Evolutionary conservation across 208 protist species (phyloP).

Genomic region (Leishmania mexicana): DNA sequence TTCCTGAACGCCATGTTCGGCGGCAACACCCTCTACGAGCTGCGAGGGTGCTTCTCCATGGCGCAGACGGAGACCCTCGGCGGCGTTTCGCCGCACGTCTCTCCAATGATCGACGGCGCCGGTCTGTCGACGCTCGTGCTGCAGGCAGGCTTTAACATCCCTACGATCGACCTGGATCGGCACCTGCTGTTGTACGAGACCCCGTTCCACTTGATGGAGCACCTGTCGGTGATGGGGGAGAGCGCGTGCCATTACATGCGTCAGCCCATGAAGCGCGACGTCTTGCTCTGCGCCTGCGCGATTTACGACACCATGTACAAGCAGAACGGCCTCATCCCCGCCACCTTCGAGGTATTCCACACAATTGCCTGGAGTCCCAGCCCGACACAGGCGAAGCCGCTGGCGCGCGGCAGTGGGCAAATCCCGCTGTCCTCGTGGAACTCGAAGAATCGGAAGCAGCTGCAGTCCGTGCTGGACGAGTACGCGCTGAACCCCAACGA

Average conservation of each 20-base stretch:
- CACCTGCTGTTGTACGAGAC: conserved; percentile 88
- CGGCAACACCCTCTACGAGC: conserved; percentile 92
- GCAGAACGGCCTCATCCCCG: conserved; percentile 83
- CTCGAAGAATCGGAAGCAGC: conserved; percentile 65
- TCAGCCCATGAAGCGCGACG: conserved; percentile 67
- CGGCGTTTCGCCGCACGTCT: conserved; percentile 89
- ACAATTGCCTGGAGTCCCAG: conserved; percentile 90
- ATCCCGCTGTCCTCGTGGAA: conserved; percentile 76
- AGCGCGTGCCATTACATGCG: conserved; percentile 79
- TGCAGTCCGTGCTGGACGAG: conserved; percentile 81
- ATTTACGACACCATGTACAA: conserved; percentile 88
- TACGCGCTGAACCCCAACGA: conserved; percentile 86
- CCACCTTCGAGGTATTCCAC: conserved; percentile 93
- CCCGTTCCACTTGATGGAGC: conserved; percentile 91
- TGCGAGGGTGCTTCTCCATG: conserved; percentile 87
- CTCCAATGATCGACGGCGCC: conserved; percentile 87
- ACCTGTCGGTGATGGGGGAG: conserved; percentile 89
- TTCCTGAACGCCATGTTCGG: conserved; percentile 88
- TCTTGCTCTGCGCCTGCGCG: conserved; percentile 74
- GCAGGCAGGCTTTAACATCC: conserved; percentile 87
- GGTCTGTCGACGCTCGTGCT: conserved; percentile 87
- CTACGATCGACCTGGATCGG: conserved; percentile 92
- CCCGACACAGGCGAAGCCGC: conserved; percentile 82
- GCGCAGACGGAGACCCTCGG: conserved; percentile 87
- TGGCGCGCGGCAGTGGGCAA: conserved; percentile 78